phyloP scores from a whole-genome alignment of 2,329 filamentous ascomycete genomes.

The Fusarium sp. region DNA sequence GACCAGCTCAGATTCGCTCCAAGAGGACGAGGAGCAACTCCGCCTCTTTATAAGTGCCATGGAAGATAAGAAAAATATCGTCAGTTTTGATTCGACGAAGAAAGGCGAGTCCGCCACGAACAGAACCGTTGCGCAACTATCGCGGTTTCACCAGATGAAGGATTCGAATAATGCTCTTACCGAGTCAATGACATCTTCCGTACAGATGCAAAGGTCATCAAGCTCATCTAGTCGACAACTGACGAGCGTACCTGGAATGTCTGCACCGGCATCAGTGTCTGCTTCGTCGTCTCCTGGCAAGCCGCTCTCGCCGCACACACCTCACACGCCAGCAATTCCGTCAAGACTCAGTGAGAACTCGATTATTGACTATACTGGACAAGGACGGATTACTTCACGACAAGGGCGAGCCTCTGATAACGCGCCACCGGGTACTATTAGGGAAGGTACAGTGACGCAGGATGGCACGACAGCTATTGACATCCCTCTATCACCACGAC shows the following conservation, averaged over 20 bases:
- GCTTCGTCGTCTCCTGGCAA: constrained; percentile 91
- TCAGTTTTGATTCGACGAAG: constrained; percentile 78
- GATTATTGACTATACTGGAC: constrained; percentile 62
- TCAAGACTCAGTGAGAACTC: constrained; percentile 94
- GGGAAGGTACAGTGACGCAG: constrained; percentile 58
- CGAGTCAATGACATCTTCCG: constrained; percentile 92
- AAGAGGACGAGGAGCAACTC: constrained; percentile 90
- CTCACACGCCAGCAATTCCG: constrained; percentile 92
- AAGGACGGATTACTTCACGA: constrained; percentile 50
- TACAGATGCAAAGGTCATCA: constrained; percentile 85
- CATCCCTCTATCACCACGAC: constrained; percentile 77
- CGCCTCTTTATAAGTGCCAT: constrained; percentile 91
- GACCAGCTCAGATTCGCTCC: constrained; percentile 74
- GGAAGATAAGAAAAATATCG: constrained; percentile 87
- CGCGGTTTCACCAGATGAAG: constrained; percentile 87
- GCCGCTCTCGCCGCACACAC: constrained; percentile 88
- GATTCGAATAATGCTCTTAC: constrained; percentile 90
- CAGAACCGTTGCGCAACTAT: constrained; percentile 82
- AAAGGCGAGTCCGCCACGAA: constrained; percentile 78
- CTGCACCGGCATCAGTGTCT: constrained; percentile 81
- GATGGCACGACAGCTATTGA: constrained; percentile 76
- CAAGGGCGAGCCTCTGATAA: constrained; percentile 45
- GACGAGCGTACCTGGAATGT: constrained; percentile 72
- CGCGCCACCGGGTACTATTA: constrained; percentile 50
- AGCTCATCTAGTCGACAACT: constrained; percentile 76